Evolutionary conservation across 169 alveolate species (phyloP), one percentile per base, ranked within the genome.

Genomic region (Babesia divergens): DNA sequence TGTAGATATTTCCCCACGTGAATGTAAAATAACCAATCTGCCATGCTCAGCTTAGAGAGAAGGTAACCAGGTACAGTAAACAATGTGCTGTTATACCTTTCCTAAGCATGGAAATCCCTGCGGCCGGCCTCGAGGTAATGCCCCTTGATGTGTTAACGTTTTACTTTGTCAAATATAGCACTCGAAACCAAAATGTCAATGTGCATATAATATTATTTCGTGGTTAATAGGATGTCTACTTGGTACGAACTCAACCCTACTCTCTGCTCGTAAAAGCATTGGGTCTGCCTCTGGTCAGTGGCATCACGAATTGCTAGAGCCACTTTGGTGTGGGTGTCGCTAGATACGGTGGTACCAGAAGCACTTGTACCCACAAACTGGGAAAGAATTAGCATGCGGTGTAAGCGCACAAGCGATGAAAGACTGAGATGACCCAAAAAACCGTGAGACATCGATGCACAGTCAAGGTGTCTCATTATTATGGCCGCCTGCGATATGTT

Each of bases 281-380:
- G 60, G 31, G 37, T 7, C 43, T 13, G 34, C 3, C 38, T 32
- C 16, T 16, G 28, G 1, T 46, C 74, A 8, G 20, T 44, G 29
- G 55, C 62, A 22, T 70, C 74, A 13, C 60, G 8, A 6, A 70
- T 26, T 1, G 71, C 72, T 0, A 70, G 43, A 18, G 43, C 53
- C 38, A 70, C 71, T 26, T 70, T 70, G 9, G 82, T 56, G 62
- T 70, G 82, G 18, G 72, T 70, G 44, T 70, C 82, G 35, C 82
- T 70, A 5, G 82, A 55, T 11, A 7, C 18, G 56, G 43, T 43
- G n/a, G n/a, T 20, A 8, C n/a, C 35, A 2, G 3, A 14, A 13
- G 26, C 28, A 7, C 38, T 40, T 24, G 34, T 37, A 11, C 55
- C 22, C 46, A 55, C 2, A n/a, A 50, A 3, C 31, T 28, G 46